Percentiles rank a stretch among this genome's conserved stretches.
Evolutionary conservation across 1,284 basidiomycete species (phyloP).

Genomic region (Ganoderma resinaceum): DNA sequence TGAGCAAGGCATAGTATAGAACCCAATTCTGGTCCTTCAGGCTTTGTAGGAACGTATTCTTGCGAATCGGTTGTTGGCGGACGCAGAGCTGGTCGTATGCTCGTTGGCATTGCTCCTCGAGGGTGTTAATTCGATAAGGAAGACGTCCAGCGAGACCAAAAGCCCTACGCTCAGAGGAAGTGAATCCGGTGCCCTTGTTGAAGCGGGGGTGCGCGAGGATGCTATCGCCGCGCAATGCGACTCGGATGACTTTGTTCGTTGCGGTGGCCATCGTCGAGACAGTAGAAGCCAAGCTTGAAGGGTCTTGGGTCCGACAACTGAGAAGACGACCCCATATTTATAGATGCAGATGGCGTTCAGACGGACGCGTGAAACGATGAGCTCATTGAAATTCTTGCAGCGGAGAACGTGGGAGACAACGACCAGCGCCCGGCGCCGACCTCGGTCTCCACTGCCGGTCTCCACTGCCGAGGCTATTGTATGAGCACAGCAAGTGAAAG

Average conservation of each 20-base stretch:
- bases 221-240: slow-evolving; percentile 65
- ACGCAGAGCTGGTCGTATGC: slow-evolving; percentile 72
- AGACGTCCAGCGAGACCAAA: slow-evolving; percentile 82
- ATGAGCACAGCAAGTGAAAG: slow-evolving; percentile 2
- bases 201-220: slow-evolving; percentile 70
- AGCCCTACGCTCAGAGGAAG: slow-evolving; percentile 64
- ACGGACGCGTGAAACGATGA: not conserved
- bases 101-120: slow-evolving; percentile 78
- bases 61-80: slow-evolving; percentile 57
- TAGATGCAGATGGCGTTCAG: slow-evolving; percentile 4
- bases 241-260: slow-evolving; percentile 41
- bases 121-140: slow-evolving; percentile 75
- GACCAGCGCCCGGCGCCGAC: not conserved
- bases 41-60: slow-evolving; percentile 78
- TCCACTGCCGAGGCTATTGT: not conserved
- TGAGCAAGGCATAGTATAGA: slow-evolving; percentile 75
- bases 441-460: not conserved
- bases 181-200: slow-evolving; percentile 82
- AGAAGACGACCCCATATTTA: slow-evolving; percentile 22
- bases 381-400: not conserved
- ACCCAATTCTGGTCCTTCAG: slow-evolving; percentile 81
- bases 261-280: slow-evolving; percentile 32
- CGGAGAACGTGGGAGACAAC: slow-evolving; percentile 6
- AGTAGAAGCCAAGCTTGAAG: not conserved
- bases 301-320: not conserved